Conservation (phyloP, 192 early-diverging fungal genomes). For the Linnemannia elongata region DNA sequence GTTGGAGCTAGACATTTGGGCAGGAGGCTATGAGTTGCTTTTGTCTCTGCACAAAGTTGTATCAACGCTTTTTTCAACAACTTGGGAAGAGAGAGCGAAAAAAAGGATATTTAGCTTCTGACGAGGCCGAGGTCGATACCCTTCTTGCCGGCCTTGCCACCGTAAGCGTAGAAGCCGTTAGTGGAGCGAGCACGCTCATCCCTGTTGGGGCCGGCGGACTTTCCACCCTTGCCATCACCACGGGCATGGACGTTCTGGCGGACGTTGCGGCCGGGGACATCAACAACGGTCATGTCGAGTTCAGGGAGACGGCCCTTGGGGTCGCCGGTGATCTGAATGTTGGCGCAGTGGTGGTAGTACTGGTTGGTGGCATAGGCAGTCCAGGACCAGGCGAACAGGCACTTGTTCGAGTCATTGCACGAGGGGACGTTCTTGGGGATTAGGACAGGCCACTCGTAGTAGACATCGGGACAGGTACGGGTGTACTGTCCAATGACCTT, state of each 20-base stretch:
- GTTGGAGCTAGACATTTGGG: background rate
- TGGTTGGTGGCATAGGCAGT: conserved; percentile 77
- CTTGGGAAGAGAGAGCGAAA: background rate
- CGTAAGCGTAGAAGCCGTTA: conserved; percentile 34
- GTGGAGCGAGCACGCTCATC: conserved; percentile 5
- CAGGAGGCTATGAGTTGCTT: background rate
- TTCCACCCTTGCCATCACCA: conserved; percentile 22
- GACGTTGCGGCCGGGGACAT: conserved; percentile 16
- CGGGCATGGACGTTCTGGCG: conserved; percentile 19
- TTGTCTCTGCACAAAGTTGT: background rate
- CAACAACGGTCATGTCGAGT: conserved; percentile 42
- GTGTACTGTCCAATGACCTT: conserved; percentile 59
- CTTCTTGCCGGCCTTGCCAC: conserved; percentile 18
- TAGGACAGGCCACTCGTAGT: conserved; percentile 56
- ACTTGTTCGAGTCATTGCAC: conserved; percentile 48
- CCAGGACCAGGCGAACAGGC: conserved; percentile 73
- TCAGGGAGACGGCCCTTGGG: conserved; percentile 19
- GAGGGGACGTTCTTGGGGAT: conserved; percentile 56
- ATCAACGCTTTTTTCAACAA: conserved; percentile 8
- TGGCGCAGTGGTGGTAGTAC: conserved; percentile 84
- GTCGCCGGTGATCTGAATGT: conserved; percentile 68
- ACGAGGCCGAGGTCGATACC: conserved; percentile 39
- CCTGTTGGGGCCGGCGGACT: conserved; percentile 19
- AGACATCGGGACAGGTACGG: conserved; percentile 60
- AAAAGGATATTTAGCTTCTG: background rate